Evolutionary conservation across 495 filamentous ascomycete genomes (phyloP), one percentile per base, ranked within the genome.

Genomic region (Penicillium paradoxum): DNA sequence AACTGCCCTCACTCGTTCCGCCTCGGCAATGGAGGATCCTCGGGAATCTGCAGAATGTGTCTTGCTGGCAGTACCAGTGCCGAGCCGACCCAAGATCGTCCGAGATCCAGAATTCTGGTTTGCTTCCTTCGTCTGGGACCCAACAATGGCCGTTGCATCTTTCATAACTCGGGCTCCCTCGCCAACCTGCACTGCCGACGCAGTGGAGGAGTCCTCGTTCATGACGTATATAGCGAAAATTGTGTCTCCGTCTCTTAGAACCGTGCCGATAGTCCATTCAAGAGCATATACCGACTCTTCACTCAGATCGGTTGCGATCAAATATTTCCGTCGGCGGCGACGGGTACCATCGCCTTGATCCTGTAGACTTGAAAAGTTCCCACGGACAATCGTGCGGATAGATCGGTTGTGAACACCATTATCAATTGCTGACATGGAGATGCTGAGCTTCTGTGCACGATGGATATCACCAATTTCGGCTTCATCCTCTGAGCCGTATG

Each of bases 261-360:
- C 87, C 3, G 90, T 95, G 36, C 93, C 93, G 45, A 98, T 91
- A 0, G 91, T 95, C 91, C 92, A 98, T 65, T 97, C 93, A 24
- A 97, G 73, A 9, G 93, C 93, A 67, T 96, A 90, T 9, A 89
- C 87, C 4, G 91, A 91, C 72, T 98, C 93, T 37, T 91, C 88
- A 58, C 89, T 95, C 29, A 97, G 70, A 68, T 97, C 93, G 1
- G 90, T 96, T 8, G 93, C 90, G 8, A 97, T 89, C 6, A 98
- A 72, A 65, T 97, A 98, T 46, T 90, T 91, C 9, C 93, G 80
- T 40, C 89, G 82, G 10, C 89, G 81, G 14, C 86, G 81, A 30
- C 78, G 74, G 19, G 89, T 84, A 7, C 85, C 80, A 27, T 92
- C 86, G 7, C 86, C 84, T 50, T 89, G 87, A 44, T 87, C 79